Base-by-base conservation (phyloP, 805 yeast species). In the Ogataea pignaliae region DNA sequence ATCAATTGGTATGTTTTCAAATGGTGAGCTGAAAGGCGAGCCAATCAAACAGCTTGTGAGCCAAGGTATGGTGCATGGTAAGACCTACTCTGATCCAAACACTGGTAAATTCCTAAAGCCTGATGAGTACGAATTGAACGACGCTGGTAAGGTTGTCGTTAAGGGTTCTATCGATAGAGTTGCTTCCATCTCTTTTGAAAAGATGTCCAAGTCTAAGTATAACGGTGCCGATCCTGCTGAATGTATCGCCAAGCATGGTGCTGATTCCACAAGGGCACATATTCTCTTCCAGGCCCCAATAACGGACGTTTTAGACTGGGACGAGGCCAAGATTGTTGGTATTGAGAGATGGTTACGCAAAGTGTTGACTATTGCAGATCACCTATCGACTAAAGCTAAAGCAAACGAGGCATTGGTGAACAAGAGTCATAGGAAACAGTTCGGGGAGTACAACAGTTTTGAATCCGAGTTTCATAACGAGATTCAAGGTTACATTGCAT, bases 1-100 rank as follows among this genome's bases (percentile, higher is more conserved):
- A 12, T 74, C 78, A 18, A 72, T 73, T 30, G 89, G 88, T 2
- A 56, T 74, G 50, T 88, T 95, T 90, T 70, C 75, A 42, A 88
- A 88, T 7, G 61, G 70, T 2, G 60, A 62, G 2, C 52, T 69
- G 39, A 66, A 66, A 3, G 88, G 87, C 18, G 99, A 93, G 59
- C 99, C 99, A 2, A 80, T 93, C 57, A 75, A 69, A 44, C 76
- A 76, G 47, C 70, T 93, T 31, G 82, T 91, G 2, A 90, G 97
- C 2, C 98, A 91, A 63, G 99, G 99, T 14, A 93, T 93, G 99
- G 99, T 93, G 3, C 97, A 91, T 48, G 98, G 97, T 3, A 81
- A 78, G 57, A 93, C 99, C 0, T 86, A 61, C 53, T 69, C 71
- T 8, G 83, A 90, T 51, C 93, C 96, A 3, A 64, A 61, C 0